These are phyloP conservation scores for Parachlorella kessleri DNA, from an alignment of 139 green algal genomes.

Conservation along the genomic window DNA sequence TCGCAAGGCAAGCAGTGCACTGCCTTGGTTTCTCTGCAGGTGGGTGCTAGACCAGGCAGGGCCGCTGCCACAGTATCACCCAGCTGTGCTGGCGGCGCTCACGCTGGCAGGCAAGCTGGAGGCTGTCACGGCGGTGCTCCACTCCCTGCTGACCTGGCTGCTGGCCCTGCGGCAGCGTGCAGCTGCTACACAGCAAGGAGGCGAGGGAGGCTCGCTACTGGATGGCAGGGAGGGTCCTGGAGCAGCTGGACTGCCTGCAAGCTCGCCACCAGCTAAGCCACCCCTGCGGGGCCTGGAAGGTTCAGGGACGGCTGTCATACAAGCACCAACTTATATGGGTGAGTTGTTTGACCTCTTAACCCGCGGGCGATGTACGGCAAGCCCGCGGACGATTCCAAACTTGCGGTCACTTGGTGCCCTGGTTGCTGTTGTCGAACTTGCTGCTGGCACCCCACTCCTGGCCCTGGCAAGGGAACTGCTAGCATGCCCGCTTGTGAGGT, in stretches of 20 bases:
- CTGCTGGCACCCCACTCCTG: neutral
- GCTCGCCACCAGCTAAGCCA: constrained; percentile 4
- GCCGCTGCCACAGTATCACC: constrained; percentile 41
- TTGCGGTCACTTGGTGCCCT: neutral
- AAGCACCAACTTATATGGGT: too few species aligned
- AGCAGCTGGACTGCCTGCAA: constrained; percentile 35
- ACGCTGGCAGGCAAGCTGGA: constrained; percentile 5
- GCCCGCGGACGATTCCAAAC: neutral
- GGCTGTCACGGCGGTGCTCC: neutral
- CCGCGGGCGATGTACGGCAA: constrained; percentile 10
- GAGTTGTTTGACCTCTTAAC: neutral
- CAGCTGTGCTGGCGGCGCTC: constrained; percentile 22
- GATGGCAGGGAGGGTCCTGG: too few species aligned
- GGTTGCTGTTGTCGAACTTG: too few species aligned
- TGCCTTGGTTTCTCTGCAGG: constrained; percentile 15
- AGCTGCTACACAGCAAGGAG: constrained; percentile 15
- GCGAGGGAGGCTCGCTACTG: too few species aligned
- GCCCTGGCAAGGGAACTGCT: neutral
- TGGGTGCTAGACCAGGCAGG: constrained; percentile 17
- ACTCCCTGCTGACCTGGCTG: constrained; percentile 13
- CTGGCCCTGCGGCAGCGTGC: neutral
- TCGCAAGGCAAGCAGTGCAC: too few species aligned
- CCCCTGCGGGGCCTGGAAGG: neutral
- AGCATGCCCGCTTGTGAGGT: too few species aligned
- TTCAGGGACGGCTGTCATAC: neutral